Conservation (phyloP, 1,284 basidiomycete genomes). For the Malassezia restricta region DNA sequence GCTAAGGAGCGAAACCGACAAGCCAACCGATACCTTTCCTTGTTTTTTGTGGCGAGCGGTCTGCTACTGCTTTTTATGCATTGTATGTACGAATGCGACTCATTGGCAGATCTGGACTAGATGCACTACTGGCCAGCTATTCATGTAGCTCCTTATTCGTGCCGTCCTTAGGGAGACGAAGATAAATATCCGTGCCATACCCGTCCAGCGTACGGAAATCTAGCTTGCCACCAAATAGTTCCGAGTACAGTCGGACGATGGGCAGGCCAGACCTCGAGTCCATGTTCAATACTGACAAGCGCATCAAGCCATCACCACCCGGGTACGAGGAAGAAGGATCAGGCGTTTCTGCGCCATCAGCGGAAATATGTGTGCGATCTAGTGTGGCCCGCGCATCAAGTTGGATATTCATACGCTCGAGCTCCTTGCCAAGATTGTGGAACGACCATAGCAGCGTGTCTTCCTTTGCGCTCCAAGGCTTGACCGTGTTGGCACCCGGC, state of each 20-base stretch:
- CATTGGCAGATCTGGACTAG: constrained; percentile 12
- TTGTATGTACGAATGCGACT: constrained; percentile 32
- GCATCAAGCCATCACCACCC: constrained; percentile 14
- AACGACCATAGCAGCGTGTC: constrained; percentile 10
- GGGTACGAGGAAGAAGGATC: constrained; percentile 6
- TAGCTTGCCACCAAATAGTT: constrained; percentile 13
- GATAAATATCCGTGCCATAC: constrained; percentile 15
- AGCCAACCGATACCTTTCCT: constrained; percentile 65
- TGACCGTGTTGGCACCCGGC: neutral
- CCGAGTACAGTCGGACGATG: constrained; percentile 14
- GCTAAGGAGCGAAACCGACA: constrained; percentile 69
- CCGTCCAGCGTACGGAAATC: constrained; percentile 12
- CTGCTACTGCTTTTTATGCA: constrained; percentile 75
- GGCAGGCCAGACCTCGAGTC: constrained; percentile 11
- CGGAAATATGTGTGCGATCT: neutral
- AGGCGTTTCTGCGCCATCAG: neutral
- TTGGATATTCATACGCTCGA: constrained; percentile 11
- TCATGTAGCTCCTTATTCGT: constrained; percentile 8
- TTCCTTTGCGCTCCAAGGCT: neutral
- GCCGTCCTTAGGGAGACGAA: constrained; percentile 11
- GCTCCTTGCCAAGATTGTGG: constrained; percentile 12
- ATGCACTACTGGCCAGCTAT: neutral
- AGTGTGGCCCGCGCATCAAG: neutral
- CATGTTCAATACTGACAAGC: constrained; percentile 10
- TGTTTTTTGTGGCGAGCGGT: constrained; percentile 76